Evolutionary conservation across 1,284 basidiomycete genomes (phyloP).

Genomic region (Exobasidium cylindrosporum): DNA sequence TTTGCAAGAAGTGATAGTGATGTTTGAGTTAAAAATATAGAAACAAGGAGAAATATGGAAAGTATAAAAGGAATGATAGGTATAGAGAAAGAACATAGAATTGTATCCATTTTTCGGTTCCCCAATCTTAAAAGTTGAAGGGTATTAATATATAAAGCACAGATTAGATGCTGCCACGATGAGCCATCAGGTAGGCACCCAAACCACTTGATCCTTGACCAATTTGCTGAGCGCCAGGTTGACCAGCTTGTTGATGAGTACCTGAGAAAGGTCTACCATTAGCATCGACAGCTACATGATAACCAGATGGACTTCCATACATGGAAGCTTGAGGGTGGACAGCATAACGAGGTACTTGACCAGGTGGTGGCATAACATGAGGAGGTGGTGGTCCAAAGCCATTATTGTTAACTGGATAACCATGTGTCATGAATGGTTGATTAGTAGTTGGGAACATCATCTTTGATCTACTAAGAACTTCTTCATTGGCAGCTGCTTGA

Average conservation of each 20-base stretch:
- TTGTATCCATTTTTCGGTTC: no score
- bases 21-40: no score
- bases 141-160: no score
- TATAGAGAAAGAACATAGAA: no score
- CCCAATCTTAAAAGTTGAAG: no score
- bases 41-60: no score
- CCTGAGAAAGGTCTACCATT: conserved; percentile 6
- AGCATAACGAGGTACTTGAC: conserved; percentile 10
- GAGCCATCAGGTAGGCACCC: conserved; percentile 38
- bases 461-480: conserved; percentile 9
- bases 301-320: conserved; percentile 10
- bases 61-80: no score
- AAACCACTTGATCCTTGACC: conserved; percentile 19
- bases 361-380: conserved; percentile 11
- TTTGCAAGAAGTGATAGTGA: no score
- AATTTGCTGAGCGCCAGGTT: conserved; percentile 7
- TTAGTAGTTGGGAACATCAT: conserved; percentile 2
- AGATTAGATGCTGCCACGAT: conserved; percentile 34
- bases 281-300: conserved; percentile 2
- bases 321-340: conserved; percentile 5
- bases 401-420: not conserved
- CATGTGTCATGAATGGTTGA: conserved; percentile 10
- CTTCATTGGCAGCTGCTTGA: not conserved
- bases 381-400: conserved; percentile 6
- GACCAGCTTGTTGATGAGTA: conserved; percentile 11